Conservation (phyloP, 1,284 basidiomycete species). For the Tilletia caries region DNA sequence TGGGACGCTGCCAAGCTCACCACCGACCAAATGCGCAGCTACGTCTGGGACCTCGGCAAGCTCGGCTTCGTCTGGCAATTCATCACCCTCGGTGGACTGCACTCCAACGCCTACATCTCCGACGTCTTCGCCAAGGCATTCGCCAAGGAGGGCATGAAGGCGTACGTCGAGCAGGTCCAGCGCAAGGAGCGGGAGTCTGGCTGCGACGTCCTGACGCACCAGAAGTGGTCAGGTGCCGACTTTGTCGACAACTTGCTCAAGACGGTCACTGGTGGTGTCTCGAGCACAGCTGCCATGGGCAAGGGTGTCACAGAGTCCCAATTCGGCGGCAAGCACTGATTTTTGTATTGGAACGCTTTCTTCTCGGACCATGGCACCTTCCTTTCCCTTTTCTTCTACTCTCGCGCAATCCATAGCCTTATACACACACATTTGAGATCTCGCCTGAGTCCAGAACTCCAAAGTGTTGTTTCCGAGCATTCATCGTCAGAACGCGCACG, state of each 20-base stretch:
- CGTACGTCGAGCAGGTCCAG: slow-evolving; percentile 61
- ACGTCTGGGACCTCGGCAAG: slow-evolving; percentile 88
- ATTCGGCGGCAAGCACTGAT: slow-evolving; percentile 59
- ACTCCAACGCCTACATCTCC: slow-evolving; percentile 95
- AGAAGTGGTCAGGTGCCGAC: slow-evolving; percentile 87
- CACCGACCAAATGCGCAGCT: slow-evolving; percentile 79
- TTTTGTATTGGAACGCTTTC: not conserved
- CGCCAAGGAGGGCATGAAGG: slow-evolving; percentile 71
- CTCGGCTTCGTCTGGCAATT: slow-evolving; percentile 98
- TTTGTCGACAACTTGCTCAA: slow-evolving; percentile 87
- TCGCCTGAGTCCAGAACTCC: too few species aligned
- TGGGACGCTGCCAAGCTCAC: slow-evolving; percentile 78
- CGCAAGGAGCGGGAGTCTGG: slow-evolving; percentile 58
- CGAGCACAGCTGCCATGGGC: slow-evolving; percentile 94
- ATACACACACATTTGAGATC: not conserved
- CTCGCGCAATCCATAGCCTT: not conserved
- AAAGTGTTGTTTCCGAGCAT: too few species aligned
- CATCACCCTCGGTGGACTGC: slow-evolving; percentile 91
- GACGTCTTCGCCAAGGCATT: slow-evolving; percentile 85
- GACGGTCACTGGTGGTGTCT: slow-evolving; percentile 89
- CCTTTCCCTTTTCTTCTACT: not conserved
- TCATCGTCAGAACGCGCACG: too few species aligned
- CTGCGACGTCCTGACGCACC: slow-evolving; percentile 54
- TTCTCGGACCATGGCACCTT: too few species aligned
- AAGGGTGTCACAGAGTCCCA: slow-evolving; percentile 87